These are phyloP conservation scores for Verticillium isaacii DNA, from an alignment of 2,329 filamentous ascomycete genomes.

Conservation along the genomic window DNA sequence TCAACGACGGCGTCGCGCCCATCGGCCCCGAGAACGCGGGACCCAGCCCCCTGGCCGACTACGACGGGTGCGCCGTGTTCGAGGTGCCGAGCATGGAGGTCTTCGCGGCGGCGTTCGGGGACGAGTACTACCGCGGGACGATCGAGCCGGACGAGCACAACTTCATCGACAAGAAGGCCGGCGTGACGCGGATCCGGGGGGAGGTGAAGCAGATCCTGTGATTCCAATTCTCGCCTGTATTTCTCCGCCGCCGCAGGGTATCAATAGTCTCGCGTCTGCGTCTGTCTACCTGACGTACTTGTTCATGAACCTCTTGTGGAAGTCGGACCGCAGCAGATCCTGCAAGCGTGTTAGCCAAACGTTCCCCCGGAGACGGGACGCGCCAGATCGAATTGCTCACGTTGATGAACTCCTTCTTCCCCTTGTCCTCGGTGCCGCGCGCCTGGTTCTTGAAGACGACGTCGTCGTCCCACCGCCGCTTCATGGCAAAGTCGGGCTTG, in stretches of 20 bases:
- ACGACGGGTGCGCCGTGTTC: conserved; percentile 25
- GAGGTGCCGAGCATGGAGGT: conserved; percentile 19
- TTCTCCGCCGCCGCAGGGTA: background rate
- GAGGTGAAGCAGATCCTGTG: conserved; percentile 15
- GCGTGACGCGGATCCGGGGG: conserved; percentile 15
- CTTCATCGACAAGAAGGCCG: conserved; percentile 22
- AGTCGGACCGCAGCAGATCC: conserved; percentile 89
- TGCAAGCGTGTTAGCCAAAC: conserved; percentile 29
- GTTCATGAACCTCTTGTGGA: conserved; percentile 95
- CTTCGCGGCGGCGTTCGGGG: conserved; percentile 21
- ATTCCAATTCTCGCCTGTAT: background rate
- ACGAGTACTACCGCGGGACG: conserved; percentile 22
- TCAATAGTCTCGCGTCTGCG: background rate
- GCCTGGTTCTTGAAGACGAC: conserved; percentile 99
- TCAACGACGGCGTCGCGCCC: conserved; percentile 16
- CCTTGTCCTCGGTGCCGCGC: conserved; percentile 85
- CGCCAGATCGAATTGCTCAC: conserved; percentile 42
- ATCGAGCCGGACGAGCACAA: conserved; percentile 23
- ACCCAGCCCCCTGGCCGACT: conserved; percentile 14
- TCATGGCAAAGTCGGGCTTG: conserved; percentile 81
- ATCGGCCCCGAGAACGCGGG: conserved; percentile 12
- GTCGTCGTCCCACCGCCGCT: conserved; percentile 94
- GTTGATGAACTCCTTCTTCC: conserved; percentile 95
- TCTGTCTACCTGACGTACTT: conserved; percentile 52
- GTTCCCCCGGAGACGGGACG: too few relatives aligned